Evolutionary conservation across 495 filamentous ascomycete genomes (phyloP).

Genomic region (Aspergillus heteromorphus): DNA sequence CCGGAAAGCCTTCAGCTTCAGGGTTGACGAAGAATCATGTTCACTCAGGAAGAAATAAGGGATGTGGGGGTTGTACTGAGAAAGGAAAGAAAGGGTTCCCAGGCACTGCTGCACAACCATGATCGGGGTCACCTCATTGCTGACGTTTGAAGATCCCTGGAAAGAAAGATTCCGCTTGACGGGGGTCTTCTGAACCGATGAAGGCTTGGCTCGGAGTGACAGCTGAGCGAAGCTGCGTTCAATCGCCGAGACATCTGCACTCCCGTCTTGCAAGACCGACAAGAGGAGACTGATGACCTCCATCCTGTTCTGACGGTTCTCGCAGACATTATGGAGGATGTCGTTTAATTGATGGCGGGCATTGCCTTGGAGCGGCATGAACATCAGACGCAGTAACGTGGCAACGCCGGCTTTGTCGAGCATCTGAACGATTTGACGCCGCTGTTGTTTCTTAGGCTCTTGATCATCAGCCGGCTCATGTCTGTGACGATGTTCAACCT

Average conservation of each 20-base stretch:
- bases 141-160: conserved; percentile 48
- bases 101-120: conserved; percentile 96
- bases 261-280: conserved; percentile 95
- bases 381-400: conserved; percentile 92
- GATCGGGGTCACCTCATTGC: conserved; percentile 79
- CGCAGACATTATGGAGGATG: conserved; percentile 81
- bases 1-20: conserved; percentile 71
- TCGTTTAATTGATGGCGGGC: conserved; percentile 75
- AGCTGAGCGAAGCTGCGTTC: conserved; percentile 93
- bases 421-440: conserved; percentile 85
- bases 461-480: conserved; percentile 36
- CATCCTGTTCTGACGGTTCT: conserved; percentile 88
- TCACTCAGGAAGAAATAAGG: conserved; percentile 93
- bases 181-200: conserved; percentile 70
- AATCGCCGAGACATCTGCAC: conserved; percentile 83
- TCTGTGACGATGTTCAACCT: conserved; percentile 41
- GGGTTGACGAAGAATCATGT: conserved; percentile 68
- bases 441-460: conserved; percentile 61
- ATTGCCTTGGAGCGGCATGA: conserved; percentile 81
- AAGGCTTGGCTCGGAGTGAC: conserved; percentile 82
- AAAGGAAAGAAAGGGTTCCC: conserved; percentile 70
- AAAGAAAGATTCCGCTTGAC: conserved; percentile 65
- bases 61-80: conserved; percentile 75
- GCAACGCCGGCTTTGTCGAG: conserved; percentile 93
- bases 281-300: conserved; percentile 93